Evolutionary conservation across 768 basidiomycete genomes (phyloP), one percentile per base, ranked within the genome.

Genomic region (Glaciozyma antarctica): DNA sequence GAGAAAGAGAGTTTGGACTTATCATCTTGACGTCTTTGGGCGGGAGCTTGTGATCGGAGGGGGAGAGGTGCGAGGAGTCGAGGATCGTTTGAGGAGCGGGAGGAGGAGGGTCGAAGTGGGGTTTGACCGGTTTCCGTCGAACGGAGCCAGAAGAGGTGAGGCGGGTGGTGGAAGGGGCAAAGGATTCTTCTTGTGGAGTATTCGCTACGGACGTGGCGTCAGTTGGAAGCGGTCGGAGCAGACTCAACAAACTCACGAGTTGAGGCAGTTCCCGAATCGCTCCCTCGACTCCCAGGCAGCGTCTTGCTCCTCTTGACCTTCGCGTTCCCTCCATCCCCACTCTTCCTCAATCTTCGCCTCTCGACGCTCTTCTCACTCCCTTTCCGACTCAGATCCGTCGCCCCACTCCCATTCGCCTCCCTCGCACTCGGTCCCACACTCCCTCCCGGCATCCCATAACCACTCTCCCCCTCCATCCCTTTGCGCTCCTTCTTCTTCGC

Each of bases 331-430:
- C 57, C 45, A 17, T 67, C 65, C 5, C 54, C 38, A 32, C 58
- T 57, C 63, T 70, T 70, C n/a, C 69, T 26, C 48, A 70, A n/a
- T 60, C 65, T 30, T 34, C 69, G 26, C 32, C 69, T 48, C 54
- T 70, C 69, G 22, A 70, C 66, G 34, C 69, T 67, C 65, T 70
- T 70, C 57, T 70, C 69, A 38, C 65, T 67, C 19, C 69, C 65
- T 32, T 65, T 58, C 43, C 69, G 16, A 1, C 58, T 51, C 38
- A 67, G 58, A 9, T 61, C 62, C 16, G 55, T 47, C 32, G 28
- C 53, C 53, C 54, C 26, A 28, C 32, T 5, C 57, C 26, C 38
- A 55, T 19, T 38, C 32, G 28, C 30, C 54, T 55, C 54, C 28
- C 19, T 26, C 49, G 24, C 24, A 55, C 54, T 38, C 54, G 30